Evolutionary conservation across 768 basidiomycete species (phyloP).

Genomic region (Strobilomyces dryophilus): DNA sequence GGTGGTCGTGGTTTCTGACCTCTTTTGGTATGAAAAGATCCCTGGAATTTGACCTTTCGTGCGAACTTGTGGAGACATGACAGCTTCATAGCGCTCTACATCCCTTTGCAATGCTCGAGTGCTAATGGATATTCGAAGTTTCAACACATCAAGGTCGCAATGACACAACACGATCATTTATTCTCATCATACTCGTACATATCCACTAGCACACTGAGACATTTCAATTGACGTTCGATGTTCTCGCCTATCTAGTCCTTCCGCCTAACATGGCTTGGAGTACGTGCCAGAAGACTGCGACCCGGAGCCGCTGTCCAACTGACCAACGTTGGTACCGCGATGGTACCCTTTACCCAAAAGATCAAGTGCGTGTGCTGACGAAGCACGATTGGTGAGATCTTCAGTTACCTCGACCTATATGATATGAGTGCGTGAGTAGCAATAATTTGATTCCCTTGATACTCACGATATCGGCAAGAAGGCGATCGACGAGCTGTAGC

Average conservation of each 20-base stretch:
- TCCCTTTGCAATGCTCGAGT: too few relatives aligned
- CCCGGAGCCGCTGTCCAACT: slow-evolving; percentile 47
- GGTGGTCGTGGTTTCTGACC: slow-evolving; percentile 50
- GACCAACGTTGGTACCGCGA: slow-evolving; percentile 34
- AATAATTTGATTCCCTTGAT: background rate
- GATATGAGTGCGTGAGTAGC: background rate
- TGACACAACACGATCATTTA: too few relatives aligned
- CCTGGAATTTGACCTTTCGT: too few relatives aligned
- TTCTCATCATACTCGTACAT: background rate
- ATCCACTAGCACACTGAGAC: background rate
- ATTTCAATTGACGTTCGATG: background rate
- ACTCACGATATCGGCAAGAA: slow-evolving; percentile 67
- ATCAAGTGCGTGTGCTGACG: slow-evolving; percentile 50
- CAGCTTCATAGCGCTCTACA: too few relatives aligned
- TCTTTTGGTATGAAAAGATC: too few relatives aligned
- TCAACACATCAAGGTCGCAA: too few relatives aligned
- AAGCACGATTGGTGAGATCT: slow-evolving; percentile 43
- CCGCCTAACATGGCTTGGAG: slow-evolving; percentile 55
- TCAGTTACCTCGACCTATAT: slow-evolving; percentile 62
- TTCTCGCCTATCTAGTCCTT: background rate
- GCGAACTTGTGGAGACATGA: too few relatives aligned
- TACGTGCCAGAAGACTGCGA: slow-evolving; percentile 56
- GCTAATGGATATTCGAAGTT: too few relatives aligned
- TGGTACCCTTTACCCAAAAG: slow-evolving; percentile 32
- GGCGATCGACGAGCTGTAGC: slow-evolving; percentile 53